Evolutionary conservation across 2,329 filamentous ascomycete genomes (phyloP), one percentile per base, ranked within the genome.

Genomic region (Epichloe sibirici): DNA sequence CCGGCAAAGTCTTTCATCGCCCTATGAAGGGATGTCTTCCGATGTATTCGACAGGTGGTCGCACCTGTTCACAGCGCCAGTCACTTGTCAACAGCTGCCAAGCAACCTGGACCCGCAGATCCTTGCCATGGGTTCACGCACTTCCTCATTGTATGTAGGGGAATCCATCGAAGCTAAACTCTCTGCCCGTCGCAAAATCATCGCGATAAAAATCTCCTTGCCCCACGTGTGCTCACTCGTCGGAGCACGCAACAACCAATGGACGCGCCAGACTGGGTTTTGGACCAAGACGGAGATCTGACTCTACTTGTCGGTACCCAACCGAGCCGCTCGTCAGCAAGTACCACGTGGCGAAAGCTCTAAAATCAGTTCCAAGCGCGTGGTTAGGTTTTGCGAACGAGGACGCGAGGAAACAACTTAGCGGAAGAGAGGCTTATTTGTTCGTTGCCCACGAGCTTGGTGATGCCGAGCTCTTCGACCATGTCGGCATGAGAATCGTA

Each of bases 331-430:
- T 61, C 6, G 53, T 49, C 17, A 40, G 49, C 37, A 61, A 59
- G 45, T 61, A 61, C 25, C 43, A 51, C 6, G 56, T 57, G 57
- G 43, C 51, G 8, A 48, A 52, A 17, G 50, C 53, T 2, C 31
- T 60, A 6, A 51, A 53, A 4, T 44, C 59, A 21, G 21, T 51
- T 13, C 7, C 34, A 12, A 12, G 35, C 15, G 25, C 43, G 15
- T 51, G 49, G 49, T 13, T 40, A 4, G 9, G 31, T 2, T 8
- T 40, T 8, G 21, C 44, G 6, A 8, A 13, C 12, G n/a, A 11
- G 13, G 34, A 31, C 35, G 6, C 44, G 23, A 11, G 9, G 11
- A 5, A 5, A 35, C n/a, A 43, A 3, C 17, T 46, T 13, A 2
- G 17, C 9, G 43, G 49, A n/a, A 39, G 5, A 34, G 49, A 45